Conservation (phyloP, 2,329 filamentous ascomycete genomes). For the Rutstroemia sp. region DNA sequence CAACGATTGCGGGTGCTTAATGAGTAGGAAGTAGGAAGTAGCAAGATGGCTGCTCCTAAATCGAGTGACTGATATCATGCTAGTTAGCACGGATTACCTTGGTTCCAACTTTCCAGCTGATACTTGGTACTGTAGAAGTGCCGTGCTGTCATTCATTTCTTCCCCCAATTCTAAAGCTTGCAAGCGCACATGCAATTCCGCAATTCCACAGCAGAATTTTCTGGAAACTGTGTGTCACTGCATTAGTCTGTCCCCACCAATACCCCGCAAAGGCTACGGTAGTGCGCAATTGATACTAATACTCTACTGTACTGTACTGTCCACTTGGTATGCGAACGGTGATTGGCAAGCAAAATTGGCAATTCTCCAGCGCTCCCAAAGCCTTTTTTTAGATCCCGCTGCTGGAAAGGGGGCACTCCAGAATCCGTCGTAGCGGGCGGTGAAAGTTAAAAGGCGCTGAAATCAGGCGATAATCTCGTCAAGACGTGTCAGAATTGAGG, state of each 20-base stretch:
- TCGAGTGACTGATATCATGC: no score
- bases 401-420: neutral
- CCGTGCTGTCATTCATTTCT: no score
- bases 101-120: no score
- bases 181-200: no score
- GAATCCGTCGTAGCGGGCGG: neutral
- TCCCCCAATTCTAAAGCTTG: no score
- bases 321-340: neutral
- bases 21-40: no score
- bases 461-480: constrained; percentile 2
- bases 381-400: neutral
- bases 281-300: no score
- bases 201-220: neutral
- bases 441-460: neutral
- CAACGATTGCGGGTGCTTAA: no score
- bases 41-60: no score
- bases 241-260: neutral
- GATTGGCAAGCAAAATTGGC: neutral
- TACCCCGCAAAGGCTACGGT: neutral
- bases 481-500: constrained; percentile 1
- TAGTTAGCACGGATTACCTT: no score
- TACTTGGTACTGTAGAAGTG: neutral
- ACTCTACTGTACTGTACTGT: no score
- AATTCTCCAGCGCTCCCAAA: neutral
- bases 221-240: neutral